Base-by-base conservation (phyloP, 371 early-diverging fungal genomes). In the Haplosporangium sp. region DNA sequence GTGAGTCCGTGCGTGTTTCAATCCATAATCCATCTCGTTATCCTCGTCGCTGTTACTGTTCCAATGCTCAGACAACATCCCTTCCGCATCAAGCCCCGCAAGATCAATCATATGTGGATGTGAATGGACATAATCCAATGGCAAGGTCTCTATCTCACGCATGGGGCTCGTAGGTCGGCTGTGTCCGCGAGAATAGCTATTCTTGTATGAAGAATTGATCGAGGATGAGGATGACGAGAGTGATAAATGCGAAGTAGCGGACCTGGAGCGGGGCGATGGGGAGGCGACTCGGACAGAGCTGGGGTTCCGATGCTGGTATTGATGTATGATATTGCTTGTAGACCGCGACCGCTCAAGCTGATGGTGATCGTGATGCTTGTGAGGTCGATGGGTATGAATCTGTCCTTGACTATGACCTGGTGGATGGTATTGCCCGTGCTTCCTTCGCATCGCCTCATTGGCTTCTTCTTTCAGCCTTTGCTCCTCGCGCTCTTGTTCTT, bases 361-460 rank as follows among this genome's bases (percentile, higher is more conserved):
- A 37, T 75, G 63, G 18, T 70, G 76, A 29, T 75, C 76, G 52
- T 70, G 77, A 5, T 58, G 50, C 0, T 53, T 59, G 2, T 54
- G 77, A 8, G 38, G 9, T 16, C 72, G 66, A 48, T 76, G 77
- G 8, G 71, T 76, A 54, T 76, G 72, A 18, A 76, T 62, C 53
- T 55, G 59, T 0, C 71, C 77, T 18, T 65, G 72, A 16, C 55
- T 62, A 16, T 69, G 75, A 3, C 77, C 77, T 11, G 77, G 77
- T 11, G 77, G 71, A 45, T 56, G 71, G 52, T 71, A 70, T 18
- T 76, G 67, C 20, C 77, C 77, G 43, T 76, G 77, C 29, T 76
- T 76, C 37, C 55, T 58, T 16, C 77, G 71, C 23, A 76, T 50
- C 12, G 77, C 77, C 61, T 76, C 77, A 20, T 62, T 59, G 23